Conservation (phyloP, 2,329 filamentous ascomycete species). For the Fusarium cicatricum region DNA sequence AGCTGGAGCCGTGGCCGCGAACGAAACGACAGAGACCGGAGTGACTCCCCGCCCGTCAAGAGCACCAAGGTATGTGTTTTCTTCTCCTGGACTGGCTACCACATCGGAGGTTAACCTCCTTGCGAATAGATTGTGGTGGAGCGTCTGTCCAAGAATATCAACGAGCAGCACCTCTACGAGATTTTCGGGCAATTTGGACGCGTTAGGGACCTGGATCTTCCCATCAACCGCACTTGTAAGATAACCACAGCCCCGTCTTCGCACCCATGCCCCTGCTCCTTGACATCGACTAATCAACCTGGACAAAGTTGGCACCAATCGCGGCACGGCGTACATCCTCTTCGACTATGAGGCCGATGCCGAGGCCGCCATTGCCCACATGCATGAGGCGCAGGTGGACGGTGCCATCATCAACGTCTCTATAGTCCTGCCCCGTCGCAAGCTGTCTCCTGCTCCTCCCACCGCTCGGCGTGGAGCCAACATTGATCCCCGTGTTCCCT, state of each 20-base stretch:
- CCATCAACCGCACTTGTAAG: constrained; percentile 86
- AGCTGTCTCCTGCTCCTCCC: constrained; percentile 83
- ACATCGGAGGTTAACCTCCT: constrained; percentile 15
- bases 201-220: constrained; percentile 88
- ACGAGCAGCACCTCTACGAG: constrained; percentile 84
- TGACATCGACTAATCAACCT: constrained; percentile 23
- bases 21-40: constrained; percentile 49
- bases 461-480: constrained; percentile 70
- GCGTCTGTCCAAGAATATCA: constrained; percentile 94
- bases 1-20: constrained; percentile 46
- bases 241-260: constrained; percentile 18
- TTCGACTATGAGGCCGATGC: constrained; percentile 81
- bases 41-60: constrained; percentile 49
- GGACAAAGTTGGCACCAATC: constrained; percentile 79
- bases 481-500: constrained; percentile 59
- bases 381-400: constrained; percentile 97
- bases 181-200: constrained; percentile 90
- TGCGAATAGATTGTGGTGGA: constrained; percentile 85
- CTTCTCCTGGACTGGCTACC: background rate
- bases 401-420: constrained; percentile 85
- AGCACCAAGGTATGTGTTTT: constrained; percentile 61
- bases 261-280: constrained; percentile 6
- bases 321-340: constrained; percentile 92
- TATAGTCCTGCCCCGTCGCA: constrained; percentile 84
- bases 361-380: constrained; percentile 88